A percentile compares a stretch with the other conserved stretches of the same genome.
phyloP scores from a whole-genome alignment of 2,329 filamentous ascomycete genomes.

The Penicillium hesseltinei region DNA sequence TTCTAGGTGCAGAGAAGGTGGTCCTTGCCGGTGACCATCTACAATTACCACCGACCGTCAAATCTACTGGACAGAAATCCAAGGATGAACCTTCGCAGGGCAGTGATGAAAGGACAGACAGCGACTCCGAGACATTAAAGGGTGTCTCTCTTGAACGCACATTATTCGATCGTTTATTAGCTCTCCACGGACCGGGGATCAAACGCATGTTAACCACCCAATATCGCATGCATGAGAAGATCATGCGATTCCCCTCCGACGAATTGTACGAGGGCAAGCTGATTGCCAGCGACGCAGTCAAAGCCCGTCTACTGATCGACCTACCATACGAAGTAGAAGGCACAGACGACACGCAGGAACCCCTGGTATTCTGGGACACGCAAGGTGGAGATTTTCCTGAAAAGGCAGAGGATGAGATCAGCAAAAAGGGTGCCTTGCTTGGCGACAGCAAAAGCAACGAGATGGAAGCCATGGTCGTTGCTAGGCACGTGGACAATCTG shows the following conservation, averaged over 20 bases:
- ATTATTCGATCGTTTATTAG: slow-evolving; percentile 83
- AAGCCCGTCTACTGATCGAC: slow-evolving; percentile 69
- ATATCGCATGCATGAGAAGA: slow-evolving; percentile 95
- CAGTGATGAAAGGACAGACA: slow-evolving; percentile 32
- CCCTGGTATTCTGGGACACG: slow-evolving; percentile 91
- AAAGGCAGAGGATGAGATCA: slow-evolving; percentile 68
- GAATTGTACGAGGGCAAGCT: slow-evolving; percentile 82
- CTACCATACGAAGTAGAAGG: slow-evolving; percentile 74
- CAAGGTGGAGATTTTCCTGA: slow-evolving; percentile 92
- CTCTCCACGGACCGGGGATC: slow-evolving; percentile 75
- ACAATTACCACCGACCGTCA: slow-evolving; percentile 92
- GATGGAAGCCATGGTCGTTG: slow-evolving; percentile 80
- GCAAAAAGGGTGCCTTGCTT: slow-evolving; percentile 52
- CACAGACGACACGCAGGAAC: slow-evolving; percentile 82
- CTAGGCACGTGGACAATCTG: slow-evolving; percentile 70
- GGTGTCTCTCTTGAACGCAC: slow-evolving; percentile 76
- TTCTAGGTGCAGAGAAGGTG: slow-evolving; percentile 75
- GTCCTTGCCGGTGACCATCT: slow-evolving; percentile 92
- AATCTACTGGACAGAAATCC: slow-evolving; percentile 58
- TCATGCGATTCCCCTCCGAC: slow-evolving; percentile 91
- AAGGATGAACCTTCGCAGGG: slow-evolving; percentile 35
- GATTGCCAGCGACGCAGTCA: slow-evolving; percentile 76
- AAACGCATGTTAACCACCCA: slow-evolving; percentile 96
- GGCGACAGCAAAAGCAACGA: slow-evolving; percentile 88
- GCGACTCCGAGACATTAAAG: slow-evolving; percentile 39